These are phyloP conservation scores for Aspergillus uvarum DNA, from an alignment of 2,329 filamentous ascomycete species.

Conservation along the genomic window DNA sequence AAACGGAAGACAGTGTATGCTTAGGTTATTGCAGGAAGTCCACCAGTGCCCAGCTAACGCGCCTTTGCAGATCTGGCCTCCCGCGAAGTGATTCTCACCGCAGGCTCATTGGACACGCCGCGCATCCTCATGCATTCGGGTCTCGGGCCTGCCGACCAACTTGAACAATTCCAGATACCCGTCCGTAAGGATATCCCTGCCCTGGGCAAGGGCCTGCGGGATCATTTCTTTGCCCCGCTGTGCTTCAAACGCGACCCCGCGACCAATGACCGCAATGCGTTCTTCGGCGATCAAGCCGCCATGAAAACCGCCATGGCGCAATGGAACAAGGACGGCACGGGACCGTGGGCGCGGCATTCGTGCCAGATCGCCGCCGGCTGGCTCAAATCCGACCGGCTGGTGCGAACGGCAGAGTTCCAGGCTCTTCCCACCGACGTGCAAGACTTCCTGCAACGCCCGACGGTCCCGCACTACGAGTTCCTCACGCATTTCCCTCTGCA, in stretches of 20 bases:
- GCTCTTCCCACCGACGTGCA: slow-evolving; percentile 48
- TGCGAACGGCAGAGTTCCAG: slow-evolving; percentile 50
- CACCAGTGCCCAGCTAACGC: background rate
- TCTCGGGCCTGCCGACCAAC: slow-evolving; percentile 47
- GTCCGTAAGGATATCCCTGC: slow-evolving; percentile 42
- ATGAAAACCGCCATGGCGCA: slow-evolving; percentile 50
- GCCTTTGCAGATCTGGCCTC: slow-evolving; percentile 28
- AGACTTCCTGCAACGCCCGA: slow-evolving; percentile 48
- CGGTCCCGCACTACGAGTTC: slow-evolving; percentile 60
- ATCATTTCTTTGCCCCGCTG: slow-evolving; percentile 40
- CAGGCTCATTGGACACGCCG: slow-evolving; percentile 43
- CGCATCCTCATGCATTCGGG: slow-evolving; percentile 51
- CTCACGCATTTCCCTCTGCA: slow-evolving; percentile 50
- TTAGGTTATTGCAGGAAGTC: background rate
- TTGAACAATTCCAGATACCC: slow-evolving; percentile 44
- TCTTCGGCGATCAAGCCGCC: slow-evolving; percentile 44
- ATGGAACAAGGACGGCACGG: slow-evolving; percentile 47
- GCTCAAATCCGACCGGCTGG: slow-evolving; percentile 45
- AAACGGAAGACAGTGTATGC: slow-evolving; percentile 40
- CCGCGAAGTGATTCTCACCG: slow-evolving; percentile 43
- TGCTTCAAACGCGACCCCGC: slow-evolving; percentile 42
- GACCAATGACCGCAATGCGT: slow-evolving; percentile 46
- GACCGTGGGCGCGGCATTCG: slow-evolving; percentile 34
- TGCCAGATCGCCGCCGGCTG: slow-evolving; percentile 37
- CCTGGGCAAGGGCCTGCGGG: slow-evolving; percentile 48